These are phyloP conservation scores for Ophiocordyceps polyrhachis-furcata DNA, from an alignment of 2,329 filamentous ascomycete genomes.

Conservation along the genomic window DNA sequence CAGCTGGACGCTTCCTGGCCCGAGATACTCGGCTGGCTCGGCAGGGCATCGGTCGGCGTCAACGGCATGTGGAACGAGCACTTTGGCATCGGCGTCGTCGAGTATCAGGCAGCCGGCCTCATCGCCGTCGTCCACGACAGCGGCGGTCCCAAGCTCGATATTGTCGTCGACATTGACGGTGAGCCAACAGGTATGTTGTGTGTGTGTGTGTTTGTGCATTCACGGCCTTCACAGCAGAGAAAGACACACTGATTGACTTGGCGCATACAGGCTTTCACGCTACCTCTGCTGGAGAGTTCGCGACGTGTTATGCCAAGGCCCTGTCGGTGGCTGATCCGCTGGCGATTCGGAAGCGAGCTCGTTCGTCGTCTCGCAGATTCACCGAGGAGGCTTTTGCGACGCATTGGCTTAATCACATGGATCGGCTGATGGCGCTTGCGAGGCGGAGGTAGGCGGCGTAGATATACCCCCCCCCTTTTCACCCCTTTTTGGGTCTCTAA, in stretches of 20 bases:
- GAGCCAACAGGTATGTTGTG: conserved; percentile 56
- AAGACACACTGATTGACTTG: no score
- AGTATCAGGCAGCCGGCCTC: conserved; percentile 89
- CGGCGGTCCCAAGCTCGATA: conserved; percentile 83
- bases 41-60: conserved; percentile 63
- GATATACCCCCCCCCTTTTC: conserved; percentile 17
- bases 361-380: conserved; percentile 65
- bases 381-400: conserved; percentile 70
- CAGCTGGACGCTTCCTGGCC: conserved; percentile 81
- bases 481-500: not conserved
- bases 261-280: conserved; percentile 56
- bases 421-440: conserved; percentile 41
- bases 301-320: conserved; percentile 60
- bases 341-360: conserved; percentile 56
- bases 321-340: conserved; percentile 53
- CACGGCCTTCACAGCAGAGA: no score
- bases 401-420: conserved; percentile 61
- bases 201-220: no score
- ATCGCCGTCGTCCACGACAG: conserved; percentile 87
- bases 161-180: conserved; percentile 66
- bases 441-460: conserved; percentile 5
- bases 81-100: conserved; percentile 94
- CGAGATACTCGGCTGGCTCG: conserved; percentile 63
- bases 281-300: conserved; percentile 60
- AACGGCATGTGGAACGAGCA: conserved; percentile 99